These are phyloP conservation scores for Starmerella stigmatis DNA, from an alignment of 805 yeast genomes.

Conservation along the genomic window DNA sequence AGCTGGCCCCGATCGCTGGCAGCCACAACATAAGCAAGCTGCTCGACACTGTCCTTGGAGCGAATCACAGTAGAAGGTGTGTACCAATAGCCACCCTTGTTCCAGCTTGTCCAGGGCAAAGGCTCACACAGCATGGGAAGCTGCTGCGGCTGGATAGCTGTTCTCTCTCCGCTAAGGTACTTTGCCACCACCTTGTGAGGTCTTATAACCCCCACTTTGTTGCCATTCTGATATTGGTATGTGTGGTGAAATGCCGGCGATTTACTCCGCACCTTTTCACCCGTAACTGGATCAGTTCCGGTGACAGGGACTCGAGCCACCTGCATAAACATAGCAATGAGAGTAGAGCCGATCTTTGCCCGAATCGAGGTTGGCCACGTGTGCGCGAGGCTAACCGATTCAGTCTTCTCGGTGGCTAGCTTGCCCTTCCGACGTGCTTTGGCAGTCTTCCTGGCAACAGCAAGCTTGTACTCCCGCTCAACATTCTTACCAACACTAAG, in stretches of 20 bases:
- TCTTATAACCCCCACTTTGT: constrained; percentile 68
- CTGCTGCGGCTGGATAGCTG: constrained; percentile 67
- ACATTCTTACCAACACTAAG: constrained; percentile 72
- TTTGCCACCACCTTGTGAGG: constrained; percentile 60
- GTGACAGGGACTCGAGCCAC: constrained; percentile 73
- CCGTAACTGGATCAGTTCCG: constrained; percentile 73
- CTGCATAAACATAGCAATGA: constrained; percentile 63
- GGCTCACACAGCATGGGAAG: constrained; percentile 91
- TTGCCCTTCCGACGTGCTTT: not conserved
- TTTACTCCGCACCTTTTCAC: constrained; percentile 50
- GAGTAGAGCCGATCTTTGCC: constrained; percentile 72
- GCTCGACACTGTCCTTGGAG: constrained; percentile 78
- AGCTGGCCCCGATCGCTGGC: constrained; percentile 63
- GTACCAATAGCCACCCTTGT: constrained; percentile 75
- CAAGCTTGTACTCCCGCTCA: constrained; percentile 58
- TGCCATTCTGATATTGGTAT: constrained; percentile 70
- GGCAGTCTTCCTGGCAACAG: constrained; percentile 7
- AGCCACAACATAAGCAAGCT: constrained; percentile 73
- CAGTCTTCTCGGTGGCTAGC: not conserved
- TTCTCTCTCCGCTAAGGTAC: constrained; percentile 55
- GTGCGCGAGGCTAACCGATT: constrained; percentile 9
- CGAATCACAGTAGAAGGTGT: constrained; percentile 57
- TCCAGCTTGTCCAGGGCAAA: constrained; percentile 73
- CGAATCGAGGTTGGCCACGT: constrained; percentile 48
- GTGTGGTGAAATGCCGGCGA: constrained; percentile 89